These are phyloP conservation scores for Hyphopichia pseudoburtonii DNA, from an alignment of 1,139 yeast genomes.

Conservation along the genomic window DNA sequence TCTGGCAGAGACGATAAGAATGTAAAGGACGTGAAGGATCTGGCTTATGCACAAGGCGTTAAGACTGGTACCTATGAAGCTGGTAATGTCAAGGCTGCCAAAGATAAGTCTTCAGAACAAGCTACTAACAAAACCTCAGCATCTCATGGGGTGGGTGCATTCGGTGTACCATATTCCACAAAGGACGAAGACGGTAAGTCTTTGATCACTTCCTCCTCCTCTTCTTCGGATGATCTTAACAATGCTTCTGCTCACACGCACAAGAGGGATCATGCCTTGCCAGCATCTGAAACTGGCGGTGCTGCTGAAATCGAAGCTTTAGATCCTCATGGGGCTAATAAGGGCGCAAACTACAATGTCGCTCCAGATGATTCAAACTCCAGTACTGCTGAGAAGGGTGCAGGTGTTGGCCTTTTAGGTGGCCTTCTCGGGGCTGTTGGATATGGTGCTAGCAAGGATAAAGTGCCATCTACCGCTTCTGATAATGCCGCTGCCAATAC, in stretches of 20 bases:
- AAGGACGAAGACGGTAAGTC: neutral
- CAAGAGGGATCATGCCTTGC: neutral
- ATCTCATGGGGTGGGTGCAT: slow-evolving; percentile 2
- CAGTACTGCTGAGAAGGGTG: neutral
- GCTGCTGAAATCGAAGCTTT: slow-evolving; percentile 4
- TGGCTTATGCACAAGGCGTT: slow-evolving; percentile 14
- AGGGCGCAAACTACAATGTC: neutral
- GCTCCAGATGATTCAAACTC: neutral
- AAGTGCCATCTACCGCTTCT: neutral
- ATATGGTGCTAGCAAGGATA: slow-evolving; percentile 2
- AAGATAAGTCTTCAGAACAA: slow-evolving; percentile 1
- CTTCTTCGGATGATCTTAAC: neutral
- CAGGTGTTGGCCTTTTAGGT: slow-evolving; percentile 1
- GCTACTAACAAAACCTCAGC: slow-evolving; percentile 3
- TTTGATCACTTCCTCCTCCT: neutral
- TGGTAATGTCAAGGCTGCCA: slow-evolving; percentile 7
- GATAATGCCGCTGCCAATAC: neutral
- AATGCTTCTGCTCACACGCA: neutral
- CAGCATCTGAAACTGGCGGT: slow-evolving; percentile 1
- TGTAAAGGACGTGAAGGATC: slow-evolving; percentile 5
- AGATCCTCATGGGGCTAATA: neutral
- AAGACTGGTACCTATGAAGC: slow-evolving; percentile 12
- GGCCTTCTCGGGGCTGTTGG: slow-evolving; percentile 4
- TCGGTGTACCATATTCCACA: slow-evolving; percentile 3
- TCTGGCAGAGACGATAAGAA: neutral